These are phyloP conservation scores for Cercospora zeina DNA, from an alignment of 2,329 filamentous ascomycete species.

Conservation along the genomic window DNA sequence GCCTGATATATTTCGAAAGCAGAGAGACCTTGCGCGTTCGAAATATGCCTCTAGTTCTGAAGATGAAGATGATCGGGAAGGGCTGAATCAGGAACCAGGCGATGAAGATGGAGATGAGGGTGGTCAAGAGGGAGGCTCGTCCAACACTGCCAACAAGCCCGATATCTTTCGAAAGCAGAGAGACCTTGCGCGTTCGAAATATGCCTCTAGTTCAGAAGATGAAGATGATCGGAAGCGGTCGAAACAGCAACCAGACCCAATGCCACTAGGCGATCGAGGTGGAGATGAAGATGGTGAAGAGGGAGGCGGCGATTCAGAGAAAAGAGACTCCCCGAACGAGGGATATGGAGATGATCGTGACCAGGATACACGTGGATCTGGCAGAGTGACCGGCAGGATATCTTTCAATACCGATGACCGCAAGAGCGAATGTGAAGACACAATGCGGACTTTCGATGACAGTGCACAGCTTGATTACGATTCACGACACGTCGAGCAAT, in stretches of 20 bases:
- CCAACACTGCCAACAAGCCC: too few species aligned
- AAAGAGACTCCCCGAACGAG: background rate
- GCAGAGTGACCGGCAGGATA: background rate
- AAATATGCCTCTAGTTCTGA: slow-evolving; percentile 13
- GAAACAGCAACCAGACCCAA: background rate
- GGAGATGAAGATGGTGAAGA: background rate
- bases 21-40: background rate
- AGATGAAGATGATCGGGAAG: background rate
- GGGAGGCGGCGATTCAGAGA: background rate
- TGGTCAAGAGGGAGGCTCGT: background rate
- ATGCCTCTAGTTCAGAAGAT: too few species aligned
- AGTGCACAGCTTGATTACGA: background rate
- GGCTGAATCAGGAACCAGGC: background rate
- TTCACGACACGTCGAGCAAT: too few species aligned
- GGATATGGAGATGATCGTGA: background rate
- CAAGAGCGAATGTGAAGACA: background rate
- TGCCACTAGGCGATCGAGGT: background rate
- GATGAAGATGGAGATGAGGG: background rate
- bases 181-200: too few species aligned
- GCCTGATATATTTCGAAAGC: background rate
- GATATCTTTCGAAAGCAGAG: too few species aligned
- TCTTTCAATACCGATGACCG: background rate
- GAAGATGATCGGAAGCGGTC: too few species aligned
- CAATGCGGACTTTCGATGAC: background rate
- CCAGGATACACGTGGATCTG: background rate